Evolutionary conservation across 495 filamentous ascomycete genomes (phyloP).

Genomic region (Penicillium cinerascens): DNA sequence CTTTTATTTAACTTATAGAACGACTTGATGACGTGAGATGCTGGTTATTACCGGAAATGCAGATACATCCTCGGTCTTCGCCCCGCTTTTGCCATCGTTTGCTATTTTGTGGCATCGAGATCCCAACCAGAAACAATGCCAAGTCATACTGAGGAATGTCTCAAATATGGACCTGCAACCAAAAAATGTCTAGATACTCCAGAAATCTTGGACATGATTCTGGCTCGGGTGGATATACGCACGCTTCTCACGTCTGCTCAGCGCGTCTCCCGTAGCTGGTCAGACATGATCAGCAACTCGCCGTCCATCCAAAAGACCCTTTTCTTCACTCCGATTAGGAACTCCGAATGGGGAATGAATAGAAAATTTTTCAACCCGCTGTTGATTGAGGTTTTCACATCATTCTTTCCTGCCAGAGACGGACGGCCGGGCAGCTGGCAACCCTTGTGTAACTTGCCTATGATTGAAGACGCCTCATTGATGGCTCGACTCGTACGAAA

Average conservation of each 20-base stretch:
- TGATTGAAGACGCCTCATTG: background rate
- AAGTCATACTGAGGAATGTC: too few species aligned
- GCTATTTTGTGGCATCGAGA: too few species aligned
- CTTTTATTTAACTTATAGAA: too few species aligned
- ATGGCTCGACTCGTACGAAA: constrained; percentile 1
- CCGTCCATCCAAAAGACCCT: constrained; percentile 13
- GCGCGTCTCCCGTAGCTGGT: constrained; percentile 12
- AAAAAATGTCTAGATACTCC: too few species aligned
- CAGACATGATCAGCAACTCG: constrained; percentile 8
- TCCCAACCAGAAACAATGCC: too few species aligned
- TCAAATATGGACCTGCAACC: too few species aligned
- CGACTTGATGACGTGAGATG: too few species aligned
- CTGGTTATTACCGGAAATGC: too few species aligned
- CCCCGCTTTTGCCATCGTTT: too few species aligned
- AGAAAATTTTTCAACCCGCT: constrained; percentile 8
- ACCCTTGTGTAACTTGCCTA: constrained; percentile 1
- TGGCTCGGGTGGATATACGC: constrained; percentile 13
- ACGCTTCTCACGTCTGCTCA: constrained; percentile 15
- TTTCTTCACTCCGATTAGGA: constrained; percentile 9
- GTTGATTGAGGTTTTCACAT: constrained; percentile 9
- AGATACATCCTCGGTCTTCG: too few species aligned
- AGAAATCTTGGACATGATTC: constrained; percentile 19
- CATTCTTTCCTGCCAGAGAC: background rate
- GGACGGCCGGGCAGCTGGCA: too few species aligned
- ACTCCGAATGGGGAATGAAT: background rate